Conservation (phyloP, 306 rosid species). For the Rosa chinensis region DNA sequence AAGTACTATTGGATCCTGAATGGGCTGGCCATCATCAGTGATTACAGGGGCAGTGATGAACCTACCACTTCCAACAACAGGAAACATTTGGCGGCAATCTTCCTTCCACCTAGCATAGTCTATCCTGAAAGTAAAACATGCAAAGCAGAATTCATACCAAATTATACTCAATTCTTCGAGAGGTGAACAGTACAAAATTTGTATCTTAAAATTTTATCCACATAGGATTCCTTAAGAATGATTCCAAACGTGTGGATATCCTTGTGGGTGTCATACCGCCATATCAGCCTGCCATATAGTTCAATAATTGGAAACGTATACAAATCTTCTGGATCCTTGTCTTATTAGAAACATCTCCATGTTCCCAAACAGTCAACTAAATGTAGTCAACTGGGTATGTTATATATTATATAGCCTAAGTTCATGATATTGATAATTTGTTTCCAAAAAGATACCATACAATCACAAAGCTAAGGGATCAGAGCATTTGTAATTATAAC, state of each 20-base stretch:
- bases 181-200: neutral
- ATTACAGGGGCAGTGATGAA: conserved; percentile 87
- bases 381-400: neutral
- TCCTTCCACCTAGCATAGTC: conserved; percentile 82
- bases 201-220: neutral
- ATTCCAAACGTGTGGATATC: neutral
- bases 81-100: conserved; percentile 83
- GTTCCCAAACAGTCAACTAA: conserved; percentile 1
- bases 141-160: conserved; percentile 8
- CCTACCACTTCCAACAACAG: conserved; percentile 92
- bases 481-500: neutral
- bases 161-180: neutral
- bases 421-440: neutral
- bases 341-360: neutral
- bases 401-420: neutral
- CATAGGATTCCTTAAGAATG: neutral
- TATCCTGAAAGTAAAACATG: conserved; percentile 44
- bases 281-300: neutral
- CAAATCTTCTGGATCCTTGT: neutral
- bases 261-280: neutral
- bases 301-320: neutral
- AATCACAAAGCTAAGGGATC: neutral
- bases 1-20: conserved; percentile 75
- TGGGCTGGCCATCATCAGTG: conserved; percentile 76
- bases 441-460: conserved; percentile 1